phyloP scores from a whole-genome alignment of 768 basidiomycete species.

The Xerocomus spinulosus region DNA sequence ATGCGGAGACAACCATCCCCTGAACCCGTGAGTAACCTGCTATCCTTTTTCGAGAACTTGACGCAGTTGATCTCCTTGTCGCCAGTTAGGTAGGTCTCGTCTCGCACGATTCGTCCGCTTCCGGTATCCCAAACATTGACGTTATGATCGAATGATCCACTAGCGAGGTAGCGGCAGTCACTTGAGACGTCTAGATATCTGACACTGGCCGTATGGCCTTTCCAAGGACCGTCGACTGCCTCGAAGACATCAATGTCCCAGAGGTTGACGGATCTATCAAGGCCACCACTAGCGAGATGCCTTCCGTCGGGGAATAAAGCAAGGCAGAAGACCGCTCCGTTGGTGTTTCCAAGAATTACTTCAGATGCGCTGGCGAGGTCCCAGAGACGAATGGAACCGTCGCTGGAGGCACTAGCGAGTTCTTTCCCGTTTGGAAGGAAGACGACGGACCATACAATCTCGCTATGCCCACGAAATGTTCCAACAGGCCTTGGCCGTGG shows the following conservation, averaged over 20 bases:
- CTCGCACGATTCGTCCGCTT: constrained; percentile 22
- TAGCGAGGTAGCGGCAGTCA: constrained; percentile 27
- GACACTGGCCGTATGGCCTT: constrained; percentile 23
- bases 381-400: constrained; percentile 30
- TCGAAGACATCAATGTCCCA: constrained; percentile 25
- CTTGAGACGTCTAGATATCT: constrained; percentile 27
- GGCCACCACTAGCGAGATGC: constrained; percentile 26
- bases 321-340: constrained; percentile 24
- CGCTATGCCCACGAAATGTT: constrained; percentile 22
- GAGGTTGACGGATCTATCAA: constrained; percentile 29
- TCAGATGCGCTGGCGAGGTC: constrained; percentile 24
- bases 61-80: constrained; percentile 26
- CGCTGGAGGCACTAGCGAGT: constrained; percentile 27
- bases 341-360: constrained; percentile 20
- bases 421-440: constrained; percentile 25
- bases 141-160: constrained; percentile 31
- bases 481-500: constrained; percentile 21
- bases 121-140: constrained; percentile 29
- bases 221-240: constrained; percentile 20
- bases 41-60: constrained; percentile 24
- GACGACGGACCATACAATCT: constrained; percentile 28
- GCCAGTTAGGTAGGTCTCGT: constrained; percentile 19
- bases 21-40: constrained; percentile 28
- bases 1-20: constrained; percentile 26
- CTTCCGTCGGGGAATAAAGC: constrained; percentile 26